Conservation (phyloP, 805 yeast genomes). For the Kodamaea leandrae region DNA sequence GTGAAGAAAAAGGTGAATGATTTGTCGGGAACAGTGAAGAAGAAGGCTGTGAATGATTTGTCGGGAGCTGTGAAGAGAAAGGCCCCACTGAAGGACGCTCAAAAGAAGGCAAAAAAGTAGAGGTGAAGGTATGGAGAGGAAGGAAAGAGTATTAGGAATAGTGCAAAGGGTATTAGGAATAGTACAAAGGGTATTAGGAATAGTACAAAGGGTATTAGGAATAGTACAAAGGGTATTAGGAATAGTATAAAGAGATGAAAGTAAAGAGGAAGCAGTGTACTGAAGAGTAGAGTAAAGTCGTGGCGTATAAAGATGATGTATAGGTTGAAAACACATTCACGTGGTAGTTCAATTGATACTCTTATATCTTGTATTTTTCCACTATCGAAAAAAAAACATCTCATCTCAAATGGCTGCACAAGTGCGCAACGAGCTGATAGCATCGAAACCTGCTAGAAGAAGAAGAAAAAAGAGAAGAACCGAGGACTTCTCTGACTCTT, state of each 20-base stretch:
- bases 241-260: background rate
- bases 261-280: no score
- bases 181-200: background rate
- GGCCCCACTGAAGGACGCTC: conserved; percentile 7
- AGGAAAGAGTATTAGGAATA: background rate
- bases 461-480: conserved; percentile 82
- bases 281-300: no score
- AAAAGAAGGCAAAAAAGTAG: conserved; percentile 8
- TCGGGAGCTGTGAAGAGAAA: conserved; percentile 36
- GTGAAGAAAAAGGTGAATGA: conserved; percentile 49
- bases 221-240: background rate
- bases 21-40: conserved; percentile 47
- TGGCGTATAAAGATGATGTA: no score
- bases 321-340: no score
- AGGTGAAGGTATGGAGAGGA: background rate
- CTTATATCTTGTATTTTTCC: background rate
- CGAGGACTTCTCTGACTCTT: conserved; percentile 61
- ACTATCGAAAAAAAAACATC: no score
- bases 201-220: background rate
- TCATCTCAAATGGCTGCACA: conserved; percentile 12
- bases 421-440: conserved; percentile 12
- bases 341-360: background rate
- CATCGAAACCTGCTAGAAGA: conserved; percentile 38
- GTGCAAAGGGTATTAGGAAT: background rate
- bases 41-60: conserved; percentile 40